Evolutionary conservation across 805 yeast species (phyloP).

Genomic region (Yamadazyma laniorum): DNA sequence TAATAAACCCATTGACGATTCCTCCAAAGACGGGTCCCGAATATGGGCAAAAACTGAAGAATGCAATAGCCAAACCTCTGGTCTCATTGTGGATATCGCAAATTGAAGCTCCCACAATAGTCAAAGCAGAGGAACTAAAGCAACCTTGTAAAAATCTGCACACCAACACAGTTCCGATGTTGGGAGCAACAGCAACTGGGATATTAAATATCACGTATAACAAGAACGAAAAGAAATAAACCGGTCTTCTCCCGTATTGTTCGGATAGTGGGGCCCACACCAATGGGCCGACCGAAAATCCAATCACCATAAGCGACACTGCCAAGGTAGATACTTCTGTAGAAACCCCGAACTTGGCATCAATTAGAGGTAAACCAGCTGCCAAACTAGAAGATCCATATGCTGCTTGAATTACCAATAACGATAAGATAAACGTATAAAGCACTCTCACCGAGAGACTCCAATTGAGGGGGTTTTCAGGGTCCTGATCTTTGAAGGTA

Average conservation of each 20-base stretch:
- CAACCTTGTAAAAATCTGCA: conserved; percentile 89
- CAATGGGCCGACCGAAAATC: conserved; percentile 84
- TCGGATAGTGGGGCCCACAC: conserved; percentile 89
- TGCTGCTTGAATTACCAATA: conserved; percentile 83
- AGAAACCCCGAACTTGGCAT: conserved; percentile 65
- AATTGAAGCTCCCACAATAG: conserved; percentile 86
- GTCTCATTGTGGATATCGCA: conserved; percentile 84
- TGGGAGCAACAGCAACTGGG: conserved; percentile 83
- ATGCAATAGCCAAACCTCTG: conserved; percentile 87
- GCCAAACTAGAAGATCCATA: conserved; percentile 91
- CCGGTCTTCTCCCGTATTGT: conserved; percentile 81
- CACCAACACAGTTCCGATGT: conserved; percentile 75
- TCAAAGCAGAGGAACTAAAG: conserved; percentile 76
- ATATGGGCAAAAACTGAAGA: conserved; percentile 89
- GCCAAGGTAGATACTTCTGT: conserved; percentile 76
- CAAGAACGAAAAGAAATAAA: conserved; percentile 72
- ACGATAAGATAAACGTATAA: conserved; percentile 66
- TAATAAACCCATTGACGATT: conserved; percentile 80
- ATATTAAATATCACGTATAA: conserved; percentile 78
- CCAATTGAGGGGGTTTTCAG: conserved; percentile 93
- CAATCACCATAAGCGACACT: conserved; percentile 85
- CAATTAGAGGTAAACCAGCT: conserved; percentile 73
- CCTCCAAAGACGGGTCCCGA: conserved; percentile 93
- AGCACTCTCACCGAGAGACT: conserved; percentile 50
- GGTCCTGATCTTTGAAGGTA: conserved; percentile 75